Conservation (phyloP, 129 eudicot species). For the Pulicaria dysenterica region DNA sequence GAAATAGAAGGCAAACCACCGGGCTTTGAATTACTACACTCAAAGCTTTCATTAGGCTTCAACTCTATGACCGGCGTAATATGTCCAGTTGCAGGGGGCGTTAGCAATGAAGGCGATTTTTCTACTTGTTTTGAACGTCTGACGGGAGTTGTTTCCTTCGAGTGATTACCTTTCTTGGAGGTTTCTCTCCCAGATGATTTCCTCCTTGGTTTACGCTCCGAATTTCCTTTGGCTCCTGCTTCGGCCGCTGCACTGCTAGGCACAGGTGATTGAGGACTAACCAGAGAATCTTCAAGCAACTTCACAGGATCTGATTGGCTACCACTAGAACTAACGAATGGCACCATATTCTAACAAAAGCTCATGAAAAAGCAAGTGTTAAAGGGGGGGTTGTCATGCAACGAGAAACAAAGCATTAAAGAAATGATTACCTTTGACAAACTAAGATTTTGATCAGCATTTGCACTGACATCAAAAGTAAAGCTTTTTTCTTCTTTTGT, state of each 20-base stretch:
- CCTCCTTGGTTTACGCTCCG: slow-evolving; percentile 76
- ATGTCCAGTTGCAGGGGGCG: slow-evolving; percentile 38
- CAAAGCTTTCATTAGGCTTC: slow-evolving; percentile 33
- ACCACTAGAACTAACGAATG: slow-evolving; percentile 40
- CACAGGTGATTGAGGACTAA: slow-evolving; percentile 26
- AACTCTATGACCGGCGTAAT: slow-evolving; percentile 30
- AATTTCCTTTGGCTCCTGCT: slow-evolving; percentile 44
- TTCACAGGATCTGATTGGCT: slow-evolving; percentile 35
- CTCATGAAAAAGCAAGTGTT: slow-evolving; percentile 6
- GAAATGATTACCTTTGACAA: slow-evolving; percentile 29
- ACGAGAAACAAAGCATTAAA: slow-evolving; percentile 13
- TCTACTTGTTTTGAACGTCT: slow-evolving; percentile 37
- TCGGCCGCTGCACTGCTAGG: slow-evolving; percentile 30
- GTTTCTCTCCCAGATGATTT: slow-evolving; percentile 54
- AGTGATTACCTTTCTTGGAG: slow-evolving; percentile 46
- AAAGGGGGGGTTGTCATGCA: neutral
- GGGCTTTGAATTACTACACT: slow-evolving; percentile 38
- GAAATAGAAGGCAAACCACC: slow-evolving; percentile 40
- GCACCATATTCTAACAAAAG: slow-evolving; percentile 44
- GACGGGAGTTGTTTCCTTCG: slow-evolving; percentile 45
- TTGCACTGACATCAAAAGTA: slow-evolving; percentile 57
- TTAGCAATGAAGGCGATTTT: slow-evolving; percentile 28
- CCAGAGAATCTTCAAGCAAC: slow-evolving; percentile 32
- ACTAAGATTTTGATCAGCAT: slow-evolving; percentile 43
- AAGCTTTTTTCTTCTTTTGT: slow-evolving; percentile 51